Conservation (phyloP, 2,329 filamentous ascomycete genomes). For the Microsporum canis region DNA sequence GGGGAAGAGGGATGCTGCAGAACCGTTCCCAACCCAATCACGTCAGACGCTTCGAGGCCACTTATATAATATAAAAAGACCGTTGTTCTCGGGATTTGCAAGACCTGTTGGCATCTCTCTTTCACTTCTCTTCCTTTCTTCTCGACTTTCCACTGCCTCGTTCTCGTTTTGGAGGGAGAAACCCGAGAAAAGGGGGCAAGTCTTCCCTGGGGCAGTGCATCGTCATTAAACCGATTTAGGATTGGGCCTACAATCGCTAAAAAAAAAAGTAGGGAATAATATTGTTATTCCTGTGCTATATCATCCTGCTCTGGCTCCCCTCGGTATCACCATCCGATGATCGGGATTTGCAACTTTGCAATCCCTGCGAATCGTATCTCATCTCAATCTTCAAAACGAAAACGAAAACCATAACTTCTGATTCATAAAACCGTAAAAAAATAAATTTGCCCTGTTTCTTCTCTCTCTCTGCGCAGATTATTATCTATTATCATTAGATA, state of each 20-base stretch:
- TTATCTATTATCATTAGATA: neutral
- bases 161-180: neutral
- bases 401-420: neutral
- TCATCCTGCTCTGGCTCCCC: neutral
- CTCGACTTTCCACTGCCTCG: neutral
- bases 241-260: neutral
- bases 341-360: constrained; percentile 1
- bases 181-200: neutral
- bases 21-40: neutral
- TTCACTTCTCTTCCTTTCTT: no score
- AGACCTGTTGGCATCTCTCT: neutral
- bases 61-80: neutral
- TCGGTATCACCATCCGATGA: constrained; percentile 1
- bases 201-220: neutral
- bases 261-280: neutral
- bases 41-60: neutral
- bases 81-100: neutral
- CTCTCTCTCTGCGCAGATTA: neutral
- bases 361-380: constrained; percentile 1
- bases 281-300: neutral
- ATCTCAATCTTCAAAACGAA: constrained; percentile 3
- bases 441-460: neutral
- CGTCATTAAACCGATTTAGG: neutral
- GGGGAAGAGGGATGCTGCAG: constrained; percentile 1
- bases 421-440: neutral